Base-by-base conservation (phyloP, 768 basidiomycete genomes). In the Lactarius quietus region DNA sequence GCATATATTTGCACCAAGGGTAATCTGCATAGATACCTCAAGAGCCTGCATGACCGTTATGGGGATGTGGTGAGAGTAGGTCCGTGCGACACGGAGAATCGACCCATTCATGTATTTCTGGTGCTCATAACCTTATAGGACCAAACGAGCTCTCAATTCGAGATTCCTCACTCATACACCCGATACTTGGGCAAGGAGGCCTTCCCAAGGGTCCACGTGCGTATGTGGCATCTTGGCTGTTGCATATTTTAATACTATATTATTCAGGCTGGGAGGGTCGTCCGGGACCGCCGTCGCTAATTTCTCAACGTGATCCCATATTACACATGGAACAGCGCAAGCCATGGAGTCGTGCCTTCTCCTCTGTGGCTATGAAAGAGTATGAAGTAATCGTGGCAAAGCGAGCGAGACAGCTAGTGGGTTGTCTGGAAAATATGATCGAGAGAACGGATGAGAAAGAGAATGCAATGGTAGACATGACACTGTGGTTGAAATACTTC, bases 281-380 rank as follows among this genome's bases (percentile, higher is more conserved):
- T 4, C n/a, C n/a, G n/a, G 43, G 43, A 4, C n/a, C 43, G 18
- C 23, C 45, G n/a, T 12, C 23, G 6, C 5, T 26, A 23, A n/a
- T 48, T 14, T 14, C 26, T 26, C 45, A 48, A 23, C 12, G 45
- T 48, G 45, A 48, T 48, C 45, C 45, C 12, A 48, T 48, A 48
- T 48, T 48, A 12, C 45, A 48, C 45, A 48, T 48, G 45, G 23
- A 48, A 23, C 45, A 48, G 5, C 45, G 45, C 12, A 48, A 48
- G 23, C 45, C 45, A 26, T 48, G 45, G 45, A 48, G 5, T 26
- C n/a, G 12, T 9, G 45, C 45, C n/a, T 26, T 85, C 72, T 83
- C 73, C 45, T 77, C 78, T 9, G 63, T 71, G 2, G 78, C 83
- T 1, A 66, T 86, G 52, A 81, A 80, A 69, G 80, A 78, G 17